phyloP scores from a whole-genome alignment of 1,139 yeast species.

The Blastobotrys malaysiensis region DNA sequence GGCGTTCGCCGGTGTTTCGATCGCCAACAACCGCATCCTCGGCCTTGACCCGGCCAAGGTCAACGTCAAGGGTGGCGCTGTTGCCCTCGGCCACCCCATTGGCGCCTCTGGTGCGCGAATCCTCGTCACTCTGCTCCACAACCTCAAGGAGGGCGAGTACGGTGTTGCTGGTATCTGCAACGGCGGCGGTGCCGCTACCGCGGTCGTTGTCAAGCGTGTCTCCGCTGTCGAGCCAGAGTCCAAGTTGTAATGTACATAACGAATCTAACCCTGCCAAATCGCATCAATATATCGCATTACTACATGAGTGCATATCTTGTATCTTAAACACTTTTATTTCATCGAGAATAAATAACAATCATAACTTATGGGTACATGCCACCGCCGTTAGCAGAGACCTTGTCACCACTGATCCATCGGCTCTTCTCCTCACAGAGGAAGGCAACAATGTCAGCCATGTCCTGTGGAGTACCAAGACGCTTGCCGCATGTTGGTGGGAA shows the following conservation, averaged over 20 bases:
- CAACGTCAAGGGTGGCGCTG: conserved; percentile 94
- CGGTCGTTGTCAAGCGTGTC: conserved; percentile 58
- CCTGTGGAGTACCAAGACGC: conserved; percentile 9
- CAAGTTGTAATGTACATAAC: not conserved
- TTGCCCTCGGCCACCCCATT: conserved; percentile 91
- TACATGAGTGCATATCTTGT: not conserved
- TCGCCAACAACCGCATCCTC: conserved; percentile 72
- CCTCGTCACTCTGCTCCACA: conserved; percentile 70
- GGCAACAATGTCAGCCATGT: conserved; percentile 13
- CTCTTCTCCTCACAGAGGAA: conserved; percentile 9
- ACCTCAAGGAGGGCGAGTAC: conserved; percentile 73
- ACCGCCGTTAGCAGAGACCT: conserved; percentile 12
- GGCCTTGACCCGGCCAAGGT: conserved; percentile 63
- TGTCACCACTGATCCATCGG: conserved; percentile 11
- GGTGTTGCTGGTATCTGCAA: conserved; percentile 95
- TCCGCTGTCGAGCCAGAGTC: conserved; percentile 19
- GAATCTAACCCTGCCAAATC: not conserved
- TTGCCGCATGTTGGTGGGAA: conserved; percentile 5
- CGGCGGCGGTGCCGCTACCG: conserved; percentile 97
- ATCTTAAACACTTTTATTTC: not conserved
- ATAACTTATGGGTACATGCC: conserved; percentile 5
- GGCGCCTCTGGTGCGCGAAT: conserved; percentile 95
- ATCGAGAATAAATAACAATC: not conserved
- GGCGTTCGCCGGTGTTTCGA: conserved; percentile 89
- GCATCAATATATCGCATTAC: not conserved